Evolutionary conservation across 1,284 basidiomycete species (phyloP).

Genomic region (Pseudozyma flocculosa): DNA sequence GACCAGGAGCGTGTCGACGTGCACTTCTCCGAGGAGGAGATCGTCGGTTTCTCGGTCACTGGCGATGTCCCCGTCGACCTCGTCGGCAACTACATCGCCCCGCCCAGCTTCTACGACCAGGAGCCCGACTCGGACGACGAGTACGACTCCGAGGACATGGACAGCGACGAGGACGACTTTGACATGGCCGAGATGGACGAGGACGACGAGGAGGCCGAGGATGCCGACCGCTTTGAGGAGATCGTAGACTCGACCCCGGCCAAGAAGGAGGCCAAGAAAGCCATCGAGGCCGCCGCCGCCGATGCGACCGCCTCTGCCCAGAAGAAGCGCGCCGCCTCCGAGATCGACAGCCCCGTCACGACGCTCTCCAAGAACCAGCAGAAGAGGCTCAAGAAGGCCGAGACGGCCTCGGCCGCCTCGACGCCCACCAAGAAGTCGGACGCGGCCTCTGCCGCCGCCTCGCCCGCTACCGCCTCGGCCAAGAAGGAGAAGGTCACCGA

Average conservation of each 20-base stretch:
- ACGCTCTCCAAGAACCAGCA: slow-evolving; percentile 58
- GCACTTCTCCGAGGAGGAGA: slow-evolving; percentile 71
- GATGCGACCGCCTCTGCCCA: slow-evolving; percentile 53
- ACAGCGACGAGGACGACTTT: slow-evolving; percentile 62
- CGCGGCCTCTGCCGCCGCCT: slow-evolving; percentile 55
- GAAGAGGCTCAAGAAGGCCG: slow-evolving; percentile 68
- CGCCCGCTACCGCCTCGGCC: slow-evolving; percentile 28
- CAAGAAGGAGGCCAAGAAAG: slow-evolving; percentile 23
- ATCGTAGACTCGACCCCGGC: slow-evolving; percentile 8
- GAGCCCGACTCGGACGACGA: slow-evolving; percentile 61
- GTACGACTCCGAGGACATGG: slow-evolving; percentile 59
- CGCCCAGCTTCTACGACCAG: slow-evolving; percentile 58
- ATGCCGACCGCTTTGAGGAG: slow-evolving; percentile 38
- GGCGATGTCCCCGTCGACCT: slow-evolving; percentile 86
- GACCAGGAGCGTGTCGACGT: slow-evolving; percentile 69
- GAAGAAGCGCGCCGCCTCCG: slow-evolving; percentile 66
- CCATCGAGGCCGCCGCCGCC: slow-evolving; percentile 49
- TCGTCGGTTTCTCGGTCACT: slow-evolving; percentile 68
- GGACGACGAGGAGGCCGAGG: slow-evolving; percentile 43
- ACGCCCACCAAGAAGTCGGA: slow-evolving; percentile 30
- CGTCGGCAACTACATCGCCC: slow-evolving; percentile 81
- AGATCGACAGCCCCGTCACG: slow-evolving; percentile 59
- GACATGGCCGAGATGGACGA: slow-evolving; percentile 50
- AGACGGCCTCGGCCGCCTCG: slow-evolving; percentile 54
- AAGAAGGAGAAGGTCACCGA: slow-evolving; percentile 59